Conservation (phyloP, 805 yeast genomes). For the Suhomyces faveliae region DNA sequence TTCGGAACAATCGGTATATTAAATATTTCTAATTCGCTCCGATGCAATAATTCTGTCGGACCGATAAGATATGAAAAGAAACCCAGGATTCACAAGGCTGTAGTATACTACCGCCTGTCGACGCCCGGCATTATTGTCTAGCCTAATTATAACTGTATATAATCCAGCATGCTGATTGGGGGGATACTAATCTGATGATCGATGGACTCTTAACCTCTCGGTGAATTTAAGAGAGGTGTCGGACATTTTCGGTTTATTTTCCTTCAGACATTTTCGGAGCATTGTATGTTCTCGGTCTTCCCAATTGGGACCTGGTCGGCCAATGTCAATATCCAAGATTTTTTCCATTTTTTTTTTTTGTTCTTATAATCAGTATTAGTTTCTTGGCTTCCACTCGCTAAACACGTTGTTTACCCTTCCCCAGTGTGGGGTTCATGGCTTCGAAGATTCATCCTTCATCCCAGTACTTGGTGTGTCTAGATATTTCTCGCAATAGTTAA, state of each 20-base stretch:
- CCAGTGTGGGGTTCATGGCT: neutral
- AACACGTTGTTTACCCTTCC: neutral
- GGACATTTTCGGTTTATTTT: neutral
- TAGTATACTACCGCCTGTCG: too few species aligned
- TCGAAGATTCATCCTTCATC: too few species aligned
- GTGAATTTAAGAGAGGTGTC: constrained; percentile 1
- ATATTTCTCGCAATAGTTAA: too few species aligned
- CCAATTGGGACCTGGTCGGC: neutral
- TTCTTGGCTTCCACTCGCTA: neutral
- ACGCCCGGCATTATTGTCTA: too few species aligned
- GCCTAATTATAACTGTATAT: too few species aligned
- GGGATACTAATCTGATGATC: neutral
- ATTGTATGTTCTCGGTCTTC: neutral
- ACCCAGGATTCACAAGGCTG: too few species aligned
- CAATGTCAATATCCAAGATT: neutral
- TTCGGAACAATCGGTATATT: too few species aligned
- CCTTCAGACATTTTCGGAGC: neutral
- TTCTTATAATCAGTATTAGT: neutral
- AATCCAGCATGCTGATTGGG: neutral
- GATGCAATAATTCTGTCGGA: too few species aligned
- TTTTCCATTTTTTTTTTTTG: neutral
- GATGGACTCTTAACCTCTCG: neutral
- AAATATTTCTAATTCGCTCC: too few species aligned
- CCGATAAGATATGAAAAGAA: too few species aligned
- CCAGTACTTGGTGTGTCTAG: too few species aligned